Percentiles rank a stretch among this genome's conserved stretches.
phyloP scores from a whole-genome alignment of 768 basidiomycete genomes.

The Leccinum truebloodii region DNA sequence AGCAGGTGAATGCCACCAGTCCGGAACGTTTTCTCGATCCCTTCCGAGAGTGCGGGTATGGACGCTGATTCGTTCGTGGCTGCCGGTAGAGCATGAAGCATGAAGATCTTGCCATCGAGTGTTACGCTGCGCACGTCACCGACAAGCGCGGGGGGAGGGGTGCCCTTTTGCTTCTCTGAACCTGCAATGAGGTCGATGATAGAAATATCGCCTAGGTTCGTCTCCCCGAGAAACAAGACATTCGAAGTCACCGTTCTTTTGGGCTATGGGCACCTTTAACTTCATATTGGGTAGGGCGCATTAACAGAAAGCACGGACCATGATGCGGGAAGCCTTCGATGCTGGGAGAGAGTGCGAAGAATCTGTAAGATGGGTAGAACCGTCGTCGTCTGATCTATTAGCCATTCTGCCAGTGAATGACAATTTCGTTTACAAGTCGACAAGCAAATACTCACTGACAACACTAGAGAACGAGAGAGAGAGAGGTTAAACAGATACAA shows the following conservation, averaged over 20 bases:
- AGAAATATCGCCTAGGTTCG: conserved; percentile 17
- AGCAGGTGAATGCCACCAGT: conserved; percentile 19
- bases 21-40: conserved; percentile 1
- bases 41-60: conserved; percentile 1
- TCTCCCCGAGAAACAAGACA: conserved; percentile 26
- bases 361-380: conserved; percentile 8
- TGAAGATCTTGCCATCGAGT: conserved; percentile 20
- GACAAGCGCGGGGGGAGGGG: background rate
- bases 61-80: conserved; percentile 3
- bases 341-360: conserved; percentile 13
- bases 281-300: background rate
- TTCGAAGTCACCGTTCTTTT: conserved; percentile 10
- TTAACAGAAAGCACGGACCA: conserved; percentile 15
- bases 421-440: conserved; percentile 1
- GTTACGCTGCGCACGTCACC: conserved; percentile 12
- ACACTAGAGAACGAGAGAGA: background rate
- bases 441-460: conserved; percentile 13
- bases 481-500: background rate
- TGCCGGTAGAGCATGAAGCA: conserved; percentile 6
- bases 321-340: conserved; percentile 8
- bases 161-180: conserved; percentile 2
- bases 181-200: conserved; percentile 21
- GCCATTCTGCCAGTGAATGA: conserved; percentile 17
- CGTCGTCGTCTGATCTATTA: conserved; percentile 13
- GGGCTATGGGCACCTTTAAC: conserved; percentile 15